These are phyloP conservation scores for Trichoderma harzianum DNA, from an alignment of 2,329 filamentous ascomycete genomes.

Conservation along the genomic window DNA sequence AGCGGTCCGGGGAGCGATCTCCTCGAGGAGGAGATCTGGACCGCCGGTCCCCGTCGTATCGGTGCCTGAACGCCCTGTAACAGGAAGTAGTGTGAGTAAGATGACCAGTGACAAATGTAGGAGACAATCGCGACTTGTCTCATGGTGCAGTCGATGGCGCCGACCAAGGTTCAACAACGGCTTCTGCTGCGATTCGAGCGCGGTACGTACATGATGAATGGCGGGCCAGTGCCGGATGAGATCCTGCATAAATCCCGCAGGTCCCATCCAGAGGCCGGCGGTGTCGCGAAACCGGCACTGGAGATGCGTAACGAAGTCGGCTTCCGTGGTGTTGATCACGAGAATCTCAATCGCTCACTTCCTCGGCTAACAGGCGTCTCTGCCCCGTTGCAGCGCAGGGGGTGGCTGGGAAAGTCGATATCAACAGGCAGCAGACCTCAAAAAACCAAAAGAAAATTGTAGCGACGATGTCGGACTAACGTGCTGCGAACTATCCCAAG, in stretches of 20 bases:
- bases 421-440: neutral
- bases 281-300: neutral
- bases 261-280: conserved; percentile 23
- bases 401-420: neutral
- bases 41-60: conserved; percentile 61
- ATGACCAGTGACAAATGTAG: neutral
- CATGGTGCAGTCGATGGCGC: neutral
- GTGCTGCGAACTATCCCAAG: neutral
- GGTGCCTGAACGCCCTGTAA: conserved; percentile 52
- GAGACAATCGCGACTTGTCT: neutral
- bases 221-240: conserved; percentile 23
- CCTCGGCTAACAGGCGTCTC: conserved; percentile 1
- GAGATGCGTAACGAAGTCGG: neutral
- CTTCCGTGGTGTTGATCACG: neutral
- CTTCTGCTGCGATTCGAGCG: neutral
- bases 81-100: conserved; percentile 11
- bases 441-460: neutral
- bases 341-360: neutral
- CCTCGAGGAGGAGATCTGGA: conserved; percentile 56
- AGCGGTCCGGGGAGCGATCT: conserved; percentile 68
- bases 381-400: neutral
- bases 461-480: neutral
- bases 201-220: conserved; percentile 25
- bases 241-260: conserved; percentile 11
- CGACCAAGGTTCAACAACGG: neutral